Percentiles rank a stretch among this genome's conserved stretches.
Conservation (phyloP, 352 stramenopile species). For the Globisporangium perplexum region DNA sequence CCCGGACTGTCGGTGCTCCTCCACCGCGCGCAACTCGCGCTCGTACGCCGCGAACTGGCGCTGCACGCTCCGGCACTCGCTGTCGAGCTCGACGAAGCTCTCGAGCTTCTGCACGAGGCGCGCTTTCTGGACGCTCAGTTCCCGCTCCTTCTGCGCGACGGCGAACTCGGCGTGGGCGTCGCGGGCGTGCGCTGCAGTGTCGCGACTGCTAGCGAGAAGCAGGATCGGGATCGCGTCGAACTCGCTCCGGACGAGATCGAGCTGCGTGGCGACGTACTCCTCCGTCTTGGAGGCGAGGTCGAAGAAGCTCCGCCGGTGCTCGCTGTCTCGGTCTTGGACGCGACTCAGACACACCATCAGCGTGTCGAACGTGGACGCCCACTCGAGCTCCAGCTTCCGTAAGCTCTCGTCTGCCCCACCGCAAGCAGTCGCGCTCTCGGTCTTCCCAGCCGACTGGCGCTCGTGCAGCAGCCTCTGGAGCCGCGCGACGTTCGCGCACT, state of each 20-base stretch:
- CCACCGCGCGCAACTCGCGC: conserved; percentile 29
- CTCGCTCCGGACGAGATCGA: conserved; percentile 27
- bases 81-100: conserved; percentile 39
- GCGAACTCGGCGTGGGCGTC: background rate
- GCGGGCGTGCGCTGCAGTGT: background rate
- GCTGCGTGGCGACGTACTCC: conserved; percentile 28
- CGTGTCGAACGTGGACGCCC: conserved; percentile 62
- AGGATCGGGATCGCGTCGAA: conserved; percentile 32
- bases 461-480: conserved; percentile 38
- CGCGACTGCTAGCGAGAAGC: conserved; percentile 8
- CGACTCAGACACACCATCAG: conserved; percentile 45
- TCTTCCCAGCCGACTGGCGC: conserved; percentile 3
- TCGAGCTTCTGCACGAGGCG: conserved; percentile 38
- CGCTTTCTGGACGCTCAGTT: conserved; percentile 1
- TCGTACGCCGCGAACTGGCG: conserved; percentile 39
- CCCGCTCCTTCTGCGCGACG: conserved; percentile 2
- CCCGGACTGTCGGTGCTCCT: conserved; percentile 11
- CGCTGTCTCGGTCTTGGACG: conserved; percentile 54
- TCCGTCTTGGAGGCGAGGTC: conserved; percentile 43
- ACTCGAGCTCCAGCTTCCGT: conserved; percentile 45
- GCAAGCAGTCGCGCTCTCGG: background rate
- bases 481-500: conserved; percentile 42
- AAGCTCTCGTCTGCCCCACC: conserved; percentile 17
- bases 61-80: conserved; percentile 36
- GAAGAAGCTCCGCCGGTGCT: conserved; percentile 53